Evolutionary conservation across 2,329 filamentous ascomycete species (phyloP), one percentile per base, ranked within the genome.

Genomic region (Nigrospora sphaerica): DNA sequence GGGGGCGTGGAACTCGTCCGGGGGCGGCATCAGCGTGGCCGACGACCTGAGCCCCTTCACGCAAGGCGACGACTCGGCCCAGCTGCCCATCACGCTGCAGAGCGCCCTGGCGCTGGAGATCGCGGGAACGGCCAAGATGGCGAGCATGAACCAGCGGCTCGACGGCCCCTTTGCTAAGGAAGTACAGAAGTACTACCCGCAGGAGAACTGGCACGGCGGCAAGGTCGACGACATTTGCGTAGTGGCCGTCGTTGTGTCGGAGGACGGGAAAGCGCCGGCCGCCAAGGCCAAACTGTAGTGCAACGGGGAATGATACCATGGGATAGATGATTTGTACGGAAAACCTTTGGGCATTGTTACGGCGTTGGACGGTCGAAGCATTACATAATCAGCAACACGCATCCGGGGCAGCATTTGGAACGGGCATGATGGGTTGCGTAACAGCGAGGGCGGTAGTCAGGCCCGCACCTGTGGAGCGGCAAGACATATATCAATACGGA

Each of bases 151-250:
- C 66, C 79, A 76, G 42, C 88, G 86, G 58, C 72, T 88, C 44
- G 88, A 97, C 63, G 90, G 92, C 0, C 93, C 93, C 0, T 98
- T 98, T 65, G 90, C 93, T 36, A 95, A 88, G 66, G 90, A 96
- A 65, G 89, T 96, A 17, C 88, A 93, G 62, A 87, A 84, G 60
- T 83, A 87, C 60, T 95, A 88, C 56, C 92, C 93, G 0, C 74
- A 84, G 34, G 92, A 97, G 65, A 80, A 83, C 48, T 98, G 88
- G 81, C 82, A 82, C 48, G 93, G 93, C 48, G 93, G 93, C 44
- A 98, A 98, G 67, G 80, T 95, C 17, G 93, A 98, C 62, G 93
- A 98, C 65, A 96, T 98, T 49, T 92, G 89, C 58, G 89, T 89
- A 5, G 73, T 98, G 43, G 83, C 91, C 13, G 81, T 84, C 32